Evolutionary conservation across 2,329 filamentous ascomycete species (phyloP).

Genomic region (Penicillium sp.): DNA sequence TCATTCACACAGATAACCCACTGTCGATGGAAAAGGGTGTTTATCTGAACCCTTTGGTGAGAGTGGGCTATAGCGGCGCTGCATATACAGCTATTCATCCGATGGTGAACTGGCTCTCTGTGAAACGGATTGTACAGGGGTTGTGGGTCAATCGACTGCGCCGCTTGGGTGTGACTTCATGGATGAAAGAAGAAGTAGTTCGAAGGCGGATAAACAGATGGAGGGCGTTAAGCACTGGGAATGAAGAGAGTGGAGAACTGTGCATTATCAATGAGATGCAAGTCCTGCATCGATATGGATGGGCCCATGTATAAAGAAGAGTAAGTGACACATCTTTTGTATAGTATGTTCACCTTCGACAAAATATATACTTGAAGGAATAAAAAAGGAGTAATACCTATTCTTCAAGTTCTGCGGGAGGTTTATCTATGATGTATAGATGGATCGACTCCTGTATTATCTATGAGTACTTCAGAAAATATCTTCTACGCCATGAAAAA

Average conservation of each 20-base stretch:
- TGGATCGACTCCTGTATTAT: not conserved
- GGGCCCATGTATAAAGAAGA: constrained; percentile 16
- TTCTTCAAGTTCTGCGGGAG: not conserved
- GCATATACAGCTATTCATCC: constrained; percentile 28
- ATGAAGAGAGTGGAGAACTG: constrained; percentile 15
- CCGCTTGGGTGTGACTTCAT: constrained; percentile 44
- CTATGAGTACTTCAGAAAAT: too few species aligned
- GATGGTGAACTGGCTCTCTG: constrained; percentile 47
- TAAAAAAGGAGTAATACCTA: not conserved
- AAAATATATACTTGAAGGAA: too few species aligned
- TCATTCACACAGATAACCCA: constrained; percentile 48
- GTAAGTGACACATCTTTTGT: not conserved
- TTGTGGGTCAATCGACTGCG: constrained; percentile 59
- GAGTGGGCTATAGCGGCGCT: constrained; percentile 36
- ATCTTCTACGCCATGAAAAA: not conserved
- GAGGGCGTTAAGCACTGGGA: constrained; percentile 9
- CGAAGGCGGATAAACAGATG: constrained; percentile 40
- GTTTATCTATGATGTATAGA: not conserved
- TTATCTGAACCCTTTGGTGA: constrained; percentile 42
- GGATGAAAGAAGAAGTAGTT: constrained; percentile 29
- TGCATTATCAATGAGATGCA: constrained; percentile 28
- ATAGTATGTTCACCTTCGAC: too few species aligned
- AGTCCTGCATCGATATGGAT: constrained; percentile 19
- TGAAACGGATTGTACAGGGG: constrained; percentile 51
- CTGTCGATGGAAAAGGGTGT: constrained; percentile 32